These are phyloP conservation scores for Porphyra umbilicalis DNA, from an alignment of 31 red algal species.

Conservation along the genomic window DNA sequence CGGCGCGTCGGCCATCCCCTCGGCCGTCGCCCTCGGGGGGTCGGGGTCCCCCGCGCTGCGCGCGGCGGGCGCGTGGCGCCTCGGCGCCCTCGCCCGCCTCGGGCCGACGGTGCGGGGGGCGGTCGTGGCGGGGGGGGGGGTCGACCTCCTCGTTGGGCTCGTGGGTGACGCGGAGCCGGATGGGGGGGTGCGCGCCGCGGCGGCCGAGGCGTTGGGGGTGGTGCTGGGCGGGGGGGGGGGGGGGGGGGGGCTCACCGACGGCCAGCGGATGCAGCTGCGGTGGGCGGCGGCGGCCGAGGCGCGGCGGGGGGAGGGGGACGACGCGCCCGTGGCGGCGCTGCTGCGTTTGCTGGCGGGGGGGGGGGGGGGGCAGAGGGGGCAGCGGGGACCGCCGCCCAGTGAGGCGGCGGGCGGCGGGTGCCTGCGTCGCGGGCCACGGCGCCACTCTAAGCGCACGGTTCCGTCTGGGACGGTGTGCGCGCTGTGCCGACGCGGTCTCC, in stretches of 20 bases:
- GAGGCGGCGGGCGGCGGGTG: too few species aligned
- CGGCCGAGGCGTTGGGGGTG: not conserved
- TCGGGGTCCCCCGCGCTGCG: not conserved
- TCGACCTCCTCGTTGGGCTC: not conserved
- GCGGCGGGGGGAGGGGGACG: not conserved
- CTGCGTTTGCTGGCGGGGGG: not conserved
- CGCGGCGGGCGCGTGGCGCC: not conserved
- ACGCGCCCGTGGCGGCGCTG: not conserved
- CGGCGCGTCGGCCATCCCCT: not conserved
- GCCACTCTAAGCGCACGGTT: too few species aligned
- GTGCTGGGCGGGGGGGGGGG: not conserved
- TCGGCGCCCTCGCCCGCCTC: not conserved
- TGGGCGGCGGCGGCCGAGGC: not conserved
- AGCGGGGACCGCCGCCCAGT: not conserved
- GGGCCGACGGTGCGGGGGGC: not conserved
- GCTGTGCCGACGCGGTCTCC: too few species aligned
- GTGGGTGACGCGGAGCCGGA: not conserved
- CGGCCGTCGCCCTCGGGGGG: not conserved
- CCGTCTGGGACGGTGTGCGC: too few species aligned
- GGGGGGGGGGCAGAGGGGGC: not conserved
- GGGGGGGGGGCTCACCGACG: not conserved
- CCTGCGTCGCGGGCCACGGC: too few species aligned
- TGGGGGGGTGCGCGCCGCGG: not conserved
- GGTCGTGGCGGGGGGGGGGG: not conserved
- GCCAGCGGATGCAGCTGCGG: not conserved